Percentiles rank a stretch among this genome's conserved stretches.
phyloP scores from a whole-genome alignment of 2,329 filamentous ascomycete genomes.

The Endoconidiophora laricicola region DNA sequence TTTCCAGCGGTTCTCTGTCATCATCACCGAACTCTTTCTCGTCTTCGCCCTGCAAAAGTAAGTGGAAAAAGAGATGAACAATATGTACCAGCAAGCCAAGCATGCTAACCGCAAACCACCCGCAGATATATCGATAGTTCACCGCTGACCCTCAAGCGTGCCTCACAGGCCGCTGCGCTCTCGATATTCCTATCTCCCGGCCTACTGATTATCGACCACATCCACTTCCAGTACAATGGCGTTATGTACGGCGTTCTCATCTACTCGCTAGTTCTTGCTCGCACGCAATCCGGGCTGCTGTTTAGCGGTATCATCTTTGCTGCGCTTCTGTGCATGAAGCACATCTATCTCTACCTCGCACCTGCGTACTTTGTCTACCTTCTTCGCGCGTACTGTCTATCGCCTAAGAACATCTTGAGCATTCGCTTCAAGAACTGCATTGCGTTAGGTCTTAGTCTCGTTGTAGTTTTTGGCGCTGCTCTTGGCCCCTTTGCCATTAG shows the following conservation, averaged over 20 bases:
- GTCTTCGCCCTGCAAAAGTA: conserved; percentile 69
- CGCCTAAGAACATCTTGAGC: conserved; percentile 55
- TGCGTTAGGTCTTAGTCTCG: conserved; percentile 63
- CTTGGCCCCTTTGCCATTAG: conserved; percentile 78
- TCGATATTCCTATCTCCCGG: conserved; percentile 86
- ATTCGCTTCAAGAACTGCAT: conserved; percentile 64
- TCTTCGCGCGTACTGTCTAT: conserved; percentile 76
- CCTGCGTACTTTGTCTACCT: conserved; percentile 92
- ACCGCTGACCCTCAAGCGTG: conserved; percentile 45
- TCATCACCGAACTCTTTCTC: conserved; percentile 68
- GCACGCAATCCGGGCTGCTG: conserved; percentile 57
- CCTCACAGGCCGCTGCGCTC: conserved; percentile 71
- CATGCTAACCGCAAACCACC: neutral
- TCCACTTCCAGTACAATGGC: conserved; percentile 98
- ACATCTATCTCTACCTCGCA: conserved; percentile 93
- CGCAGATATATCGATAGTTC: conserved; percentile 59
- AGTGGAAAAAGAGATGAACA: neutral
- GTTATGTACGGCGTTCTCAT: conserved; percentile 86
- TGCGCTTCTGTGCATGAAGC: conserved; percentile 78
- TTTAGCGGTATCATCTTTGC: conserved; percentile 73
- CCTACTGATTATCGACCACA: conserved; percentile 91
- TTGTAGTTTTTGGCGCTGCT: conserved; percentile 55
- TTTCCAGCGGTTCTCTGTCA: conserved; percentile 82
- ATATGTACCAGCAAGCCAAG: neutral
- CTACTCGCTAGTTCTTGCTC: conserved; percentile 68